Evolutionary conservation across 1,284 basidiomycete genomes (phyloP).

Genomic region (Salmacisia buchloeana): DNA sequence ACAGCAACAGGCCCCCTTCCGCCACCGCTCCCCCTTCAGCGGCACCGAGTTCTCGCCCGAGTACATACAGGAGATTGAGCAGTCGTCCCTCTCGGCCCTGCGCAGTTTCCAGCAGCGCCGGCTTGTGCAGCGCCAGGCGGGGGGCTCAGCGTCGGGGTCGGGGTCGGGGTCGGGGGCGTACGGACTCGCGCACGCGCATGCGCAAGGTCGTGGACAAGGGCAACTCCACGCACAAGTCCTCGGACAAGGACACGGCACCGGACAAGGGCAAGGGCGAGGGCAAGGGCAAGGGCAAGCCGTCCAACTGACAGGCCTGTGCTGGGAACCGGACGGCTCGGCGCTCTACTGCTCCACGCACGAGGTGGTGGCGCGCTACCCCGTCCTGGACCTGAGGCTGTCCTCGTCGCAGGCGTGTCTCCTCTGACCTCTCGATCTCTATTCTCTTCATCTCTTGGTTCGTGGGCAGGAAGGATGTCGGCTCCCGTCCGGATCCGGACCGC

Average conservation of each 20-base stretch:
- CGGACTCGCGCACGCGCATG: too few relatives aligned
- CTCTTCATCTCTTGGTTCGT: neutral
- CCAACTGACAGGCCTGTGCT: conserved; percentile 32
- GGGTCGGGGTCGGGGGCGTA: neutral
- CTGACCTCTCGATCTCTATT: conserved; percentile 7
- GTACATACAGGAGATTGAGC: neutral
- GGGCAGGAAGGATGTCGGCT: too few relatives aligned
- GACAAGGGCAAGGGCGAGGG: too few relatives aligned
- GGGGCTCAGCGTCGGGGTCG: too few relatives aligned
- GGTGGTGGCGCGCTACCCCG: conserved; percentile 22
- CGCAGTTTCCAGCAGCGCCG: neutral
- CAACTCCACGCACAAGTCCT: too few relatives aligned
- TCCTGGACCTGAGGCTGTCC: conserved; percentile 13
- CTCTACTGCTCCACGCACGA: conserved; percentile 28
- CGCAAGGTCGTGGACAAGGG: too few relatives aligned
- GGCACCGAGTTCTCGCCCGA: conserved; percentile 15
- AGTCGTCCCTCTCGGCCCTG: neutral
- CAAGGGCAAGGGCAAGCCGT: conserved; percentile 22
- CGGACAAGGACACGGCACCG: too few relatives aligned
- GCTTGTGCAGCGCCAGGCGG: too few relatives aligned
- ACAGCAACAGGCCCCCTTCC: too few relatives aligned
- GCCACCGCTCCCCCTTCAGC: conserved; percentile 10
- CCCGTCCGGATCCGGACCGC: too few relatives aligned
- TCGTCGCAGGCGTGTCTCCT: conserved; percentile 12
- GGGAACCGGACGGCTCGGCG: conserved; percentile 30